Percentiles rank a stretch among this genome's conserved stretches.
phyloP scores from a whole-genome alignment of 2,329 filamentous ascomycete species.

The Neodidymelliopsis sp. region DNA sequence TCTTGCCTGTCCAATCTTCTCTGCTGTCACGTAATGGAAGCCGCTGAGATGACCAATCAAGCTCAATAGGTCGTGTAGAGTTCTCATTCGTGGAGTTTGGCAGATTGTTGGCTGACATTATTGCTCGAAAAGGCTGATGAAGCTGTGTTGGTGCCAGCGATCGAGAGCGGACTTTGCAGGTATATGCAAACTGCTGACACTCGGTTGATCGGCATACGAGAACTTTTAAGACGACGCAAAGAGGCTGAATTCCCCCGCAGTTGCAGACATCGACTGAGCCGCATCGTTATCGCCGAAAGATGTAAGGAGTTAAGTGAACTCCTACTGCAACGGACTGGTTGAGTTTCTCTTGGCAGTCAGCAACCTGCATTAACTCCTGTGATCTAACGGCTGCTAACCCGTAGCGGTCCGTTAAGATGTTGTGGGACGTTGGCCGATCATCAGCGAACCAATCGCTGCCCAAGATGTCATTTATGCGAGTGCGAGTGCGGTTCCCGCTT shows the following conservation, averaged over 20 bases:
- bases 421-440: neutral
- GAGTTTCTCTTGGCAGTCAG: conserved; percentile 6
- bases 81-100: neutral
- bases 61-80: conserved; percentile 4
- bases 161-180: conserved; percentile 2
- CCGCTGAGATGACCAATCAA: conserved; percentile 21
- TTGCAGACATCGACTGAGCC: neutral
- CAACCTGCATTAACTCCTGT: conserved; percentile 12
- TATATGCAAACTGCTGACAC: conserved; percentile 14
- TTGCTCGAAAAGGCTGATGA: neutral
- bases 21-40: conserved; percentile 12
- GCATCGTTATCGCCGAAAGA: conserved; percentile 3
- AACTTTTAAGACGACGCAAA: neutral
- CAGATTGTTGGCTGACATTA: neutral
- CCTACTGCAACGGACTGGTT: neutral
- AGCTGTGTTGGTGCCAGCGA: neutral
- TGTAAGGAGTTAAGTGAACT: neutral
- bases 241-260: conserved; percentile 3
- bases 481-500: neutral
- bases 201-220: neutral
- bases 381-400: conserved; percentile 1
- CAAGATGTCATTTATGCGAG: neutral
- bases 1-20: conserved; percentile 32
- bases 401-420: neutral
- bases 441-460: conserved; percentile 4